Conservation (phyloP, 2,329 filamentous ascomycete species). For the Capronia epimyces region DNA sequence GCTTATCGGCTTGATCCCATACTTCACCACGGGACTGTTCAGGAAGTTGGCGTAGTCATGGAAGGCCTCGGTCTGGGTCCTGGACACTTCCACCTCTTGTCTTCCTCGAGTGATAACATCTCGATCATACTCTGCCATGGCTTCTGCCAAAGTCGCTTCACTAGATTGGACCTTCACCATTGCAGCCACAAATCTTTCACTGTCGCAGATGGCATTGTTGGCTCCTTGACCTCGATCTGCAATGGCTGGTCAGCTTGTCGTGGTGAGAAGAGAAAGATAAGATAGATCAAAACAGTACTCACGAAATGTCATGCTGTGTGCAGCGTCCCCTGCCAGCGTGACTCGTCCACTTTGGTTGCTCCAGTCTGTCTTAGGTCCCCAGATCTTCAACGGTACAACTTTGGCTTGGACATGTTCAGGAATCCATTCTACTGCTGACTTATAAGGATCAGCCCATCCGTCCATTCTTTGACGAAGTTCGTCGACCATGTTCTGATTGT, state of each 20-base stretch:
- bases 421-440: slow-evolving; percentile 22
- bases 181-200: slow-evolving; percentile 19
- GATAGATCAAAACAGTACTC: too few relatives aligned
- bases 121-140: slow-evolving; percentile 20
- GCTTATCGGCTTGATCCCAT: slow-evolving; percentile 20
- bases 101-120: slow-evolving; percentile 19
- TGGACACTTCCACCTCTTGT: slow-evolving; percentile 21
- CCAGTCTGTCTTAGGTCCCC: slow-evolving; percentile 29
- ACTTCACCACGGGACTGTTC: slow-evolving; percentile 22
- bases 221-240: slow-evolving; percentile 24
- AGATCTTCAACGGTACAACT: slow-evolving; percentile 26
- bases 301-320: slow-evolving; percentile 45
- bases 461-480: slow-evolving; percentile 25
- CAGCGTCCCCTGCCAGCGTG: slow-evolving; percentile 55
- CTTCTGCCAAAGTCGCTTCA: slow-evolving; percentile 15
- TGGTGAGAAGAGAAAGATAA: too few relatives aligned
- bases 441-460: slow-evolving; percentile 22
- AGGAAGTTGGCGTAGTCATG: slow-evolving; percentile 20
- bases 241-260: too few relatives aligned
- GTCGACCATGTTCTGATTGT: slow-evolving; percentile 23
- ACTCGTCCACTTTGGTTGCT: slow-evolving; percentile 34
- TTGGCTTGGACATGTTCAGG: slow-evolving; percentile 24
- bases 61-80: slow-evolving; percentile 19
- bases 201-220: slow-evolving; percentile 25
- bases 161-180: slow-evolving; percentile 21